Evolutionary conservation across 2,329 filamentous ascomycete genomes (phyloP), one percentile per base, ranked within the genome.

Genomic region (Fusarium praegraminearum): DNA sequence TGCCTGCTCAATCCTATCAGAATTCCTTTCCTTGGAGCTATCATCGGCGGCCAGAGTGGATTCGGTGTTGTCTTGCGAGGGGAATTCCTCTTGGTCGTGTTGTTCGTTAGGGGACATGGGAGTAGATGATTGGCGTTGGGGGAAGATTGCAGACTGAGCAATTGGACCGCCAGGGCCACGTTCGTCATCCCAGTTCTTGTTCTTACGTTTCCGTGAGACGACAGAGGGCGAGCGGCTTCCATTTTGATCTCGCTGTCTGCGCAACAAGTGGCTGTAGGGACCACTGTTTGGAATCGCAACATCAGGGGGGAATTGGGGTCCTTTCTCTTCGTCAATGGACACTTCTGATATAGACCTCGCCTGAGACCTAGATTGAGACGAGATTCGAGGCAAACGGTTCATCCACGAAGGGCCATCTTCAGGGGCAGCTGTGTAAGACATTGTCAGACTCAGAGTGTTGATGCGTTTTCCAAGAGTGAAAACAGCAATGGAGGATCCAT

Each of bases 381-480:
- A 84, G 70, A 90, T 86, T 77, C 91, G 80, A 7, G 96, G 96
- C 44, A 99, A 84, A 56, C 96, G 88, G 73, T 97, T 96, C 92
- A 98, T 97, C 96, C 96, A 99, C 3, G 90, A 90, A 4, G 94
- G 92, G 0, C 94, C 93, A 36, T 97, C 93, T 58, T 97, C 95
- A 52, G 92, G 92, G 20, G 91, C 94, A 65, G 91, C 89, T 1
- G 96, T 99, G 82, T 98, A 99, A 0, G 96, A 98, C 88, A 99
- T 93, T 57, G 96, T 98, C 65, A 99, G 85, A 1, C 93, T 94
- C 71, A 99, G 82, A 0, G 96, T 98, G 82, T 98, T 98, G 87
- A 99, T 99, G 65, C 93, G 94, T 80, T 98, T 99, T 74, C 96
- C 96, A 2, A 99, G 88, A 0, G 96, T 98, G 75, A 99, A 99